Evolutionary conservation across 2,329 filamentous ascomycete species (phyloP), one percentile per base, ranked within the genome.

Genomic region (Diplodia sapinea): DNA sequence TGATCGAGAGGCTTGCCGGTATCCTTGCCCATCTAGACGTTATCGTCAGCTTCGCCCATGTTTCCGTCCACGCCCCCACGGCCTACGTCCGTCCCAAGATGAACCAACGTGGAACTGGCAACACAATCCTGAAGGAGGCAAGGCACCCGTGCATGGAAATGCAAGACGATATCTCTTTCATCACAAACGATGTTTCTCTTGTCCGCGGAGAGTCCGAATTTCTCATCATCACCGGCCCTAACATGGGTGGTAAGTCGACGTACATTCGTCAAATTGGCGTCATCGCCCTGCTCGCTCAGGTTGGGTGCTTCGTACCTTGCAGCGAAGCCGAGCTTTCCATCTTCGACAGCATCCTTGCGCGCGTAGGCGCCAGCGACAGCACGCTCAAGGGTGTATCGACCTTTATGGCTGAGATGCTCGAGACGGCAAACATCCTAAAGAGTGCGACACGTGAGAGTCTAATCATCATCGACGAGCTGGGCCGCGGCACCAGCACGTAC

Each of bases 331-430:
- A 98, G 79, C 82, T 99, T 54, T 96, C 92, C 17, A 93, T 99
- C 68, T 99, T 97, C 77, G 95, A 99, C 81, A 95, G 93, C 70
- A 97, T 99, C 70, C 90, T 99, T 49, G 95, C 96, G 0, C 91
- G 95, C 73, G 95, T 99, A 0, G 95, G 96, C 51, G 96, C 95
- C 7, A 95, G 91, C 73, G 96, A 99, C 80, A 96, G 92, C 7
- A 95, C 98, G 79, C 89, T 99, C 70, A 98, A 98, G 81, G 95
- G 95, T 43, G 95, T 99, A 1, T 97, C 93, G 3, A 99, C 95
- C 0, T 99, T 99, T 79, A 99, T 99, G 96, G 95, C 95, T 1
- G 95, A 99, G 82, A 99, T 99, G 95, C 87, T 99, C 26, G 95
- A 99, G 79, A 99, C 95, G 1, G 93, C 95, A 72, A 98, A 98